A percentile compares a stretch with the other conserved stretches of the same genome.
phyloP scores from a whole-genome alignment of 108 stramenopile species.

The Epipyxis sp. region DNA sequence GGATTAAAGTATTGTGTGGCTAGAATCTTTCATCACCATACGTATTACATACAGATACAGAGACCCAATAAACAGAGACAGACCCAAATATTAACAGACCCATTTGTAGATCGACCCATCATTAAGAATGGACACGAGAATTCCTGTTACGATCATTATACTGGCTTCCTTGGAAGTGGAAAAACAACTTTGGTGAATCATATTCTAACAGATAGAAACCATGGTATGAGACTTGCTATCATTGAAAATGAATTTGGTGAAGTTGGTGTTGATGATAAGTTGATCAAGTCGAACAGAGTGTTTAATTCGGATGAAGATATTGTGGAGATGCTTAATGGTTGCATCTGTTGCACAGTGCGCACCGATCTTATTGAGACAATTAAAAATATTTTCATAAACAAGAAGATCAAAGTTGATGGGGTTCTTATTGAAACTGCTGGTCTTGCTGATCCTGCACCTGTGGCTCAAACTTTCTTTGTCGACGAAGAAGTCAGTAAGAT shows the following conservation, averaged over 20 bases:
- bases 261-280: conserved; percentile 71
- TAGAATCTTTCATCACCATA: no score
- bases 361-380: conserved; percentile 74
- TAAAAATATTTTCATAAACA: conserved; percentile 64
- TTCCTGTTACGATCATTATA: conserved; percentile 61
- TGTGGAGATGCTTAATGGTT: conserved; percentile 80
- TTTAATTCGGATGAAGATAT: conserved; percentile 66
- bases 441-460: conserved; percentile 89
- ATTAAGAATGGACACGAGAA: background rate
- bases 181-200: conserved; percentile 71
- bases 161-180: conserved; percentile 60
- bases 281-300: conserved; percentile 52
- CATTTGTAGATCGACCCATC: no score
- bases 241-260: conserved; percentile 84
- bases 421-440: conserved; percentile 95
- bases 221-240: conserved; percentile 70
- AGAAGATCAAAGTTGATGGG: conserved; percentile 71
- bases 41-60: no score
- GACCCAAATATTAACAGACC: no score
- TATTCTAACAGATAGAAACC: conserved; percentile 67
- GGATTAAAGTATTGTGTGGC: no score
- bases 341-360: conserved; percentile 81
- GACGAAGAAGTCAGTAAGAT: background rate
- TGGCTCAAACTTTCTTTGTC: conserved; percentile 84
- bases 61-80: no score